Evolutionary conservation across 1,284 basidiomycete genomes (phyloP), one percentile per base, ranked within the genome.

Genomic region (Vanrija pseudolonga): DNA sequence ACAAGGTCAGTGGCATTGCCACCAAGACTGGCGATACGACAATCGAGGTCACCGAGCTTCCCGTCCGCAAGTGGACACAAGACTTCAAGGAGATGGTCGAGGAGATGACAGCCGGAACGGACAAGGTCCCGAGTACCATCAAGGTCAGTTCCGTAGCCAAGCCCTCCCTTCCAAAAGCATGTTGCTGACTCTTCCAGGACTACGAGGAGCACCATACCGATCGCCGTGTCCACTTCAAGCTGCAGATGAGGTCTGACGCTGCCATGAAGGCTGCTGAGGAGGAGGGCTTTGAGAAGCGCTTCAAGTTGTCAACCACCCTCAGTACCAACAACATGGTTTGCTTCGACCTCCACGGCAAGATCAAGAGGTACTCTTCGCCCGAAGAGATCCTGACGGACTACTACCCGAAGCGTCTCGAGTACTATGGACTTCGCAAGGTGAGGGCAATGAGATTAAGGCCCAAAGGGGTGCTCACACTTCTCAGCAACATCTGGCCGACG

Each of bases 261-360:
- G 88, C 88, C 51, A 82, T 96, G 63, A 83, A 88, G 64, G 90
- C 90, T 71, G 90, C 93, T 2, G 90, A 93, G 67, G 83, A 84
- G 53, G 90, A 97, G 71, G 95, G 95, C 3, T 76, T 96, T 40
- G 76, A 88, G 36, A 93, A 95, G 72, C 90, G 85, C 71, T 98
- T 99, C 85, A 97, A 95, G 78, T 78, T 97, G 50, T 84, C 85
- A 4, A 78, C 81, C 42, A 89, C 91, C 69, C 78, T 98, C 71
- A 88, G 82, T 70, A 97, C 92, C 9, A 83, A 83, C 71, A 99
- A 99, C 79, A 98, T 99, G 96, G 97, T 98, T 9, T 92, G 91
- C 75, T 99, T 99, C 76, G 94, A 98, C 75, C 84, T 90, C 61
- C 87, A 95, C 26, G 88, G 91, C 67, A 97, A 96, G 80, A 97